Evolutionary conservation across 192 early-diverging fungal genomes (phyloP), one percentile per base, ranked within the genome.

Genomic region (Tieghemiomyces parasiticus): DNA sequence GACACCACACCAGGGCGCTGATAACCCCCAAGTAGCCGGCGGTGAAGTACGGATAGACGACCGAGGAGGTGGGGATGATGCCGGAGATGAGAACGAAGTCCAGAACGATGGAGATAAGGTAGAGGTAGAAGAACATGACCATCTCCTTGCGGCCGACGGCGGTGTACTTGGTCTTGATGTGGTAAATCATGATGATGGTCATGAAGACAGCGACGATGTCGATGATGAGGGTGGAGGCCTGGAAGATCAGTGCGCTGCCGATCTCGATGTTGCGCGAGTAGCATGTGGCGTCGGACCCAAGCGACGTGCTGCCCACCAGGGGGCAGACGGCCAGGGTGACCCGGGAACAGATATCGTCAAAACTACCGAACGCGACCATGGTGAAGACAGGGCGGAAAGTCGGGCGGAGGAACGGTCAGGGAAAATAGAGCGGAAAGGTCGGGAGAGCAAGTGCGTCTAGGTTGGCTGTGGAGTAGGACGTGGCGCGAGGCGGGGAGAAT

Each of bases 81-180:
- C 92, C 91, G 45, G 90, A 87, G 54, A 94, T 81, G 54, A 91
- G 80, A 22, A 97, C 65, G 71, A 99, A 83, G 69, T 99, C 95
- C 50, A 96, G 66, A 47, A 93, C 69, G 42, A 80, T 85, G 61
- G 84, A 81, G 33, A 88, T 54, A 67, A 89, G 85, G 74, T 97
- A 99, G 54, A 95, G 71, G 69, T 97, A 99, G 71, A 97, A 99
- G 71, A 97, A 93, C 85, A 96, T 84, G 58, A 95, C 88, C 69
- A 97, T 96, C 75, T 97, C 96, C 75, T 93, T 93, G 60, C 95
- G 92, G 48, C 93, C 95, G n/a, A 99, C 92, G 35, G 95, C 95
- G 28, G 95, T 99, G 74, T 95, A 97, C 76, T 99, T 99, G 46
- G 86, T 88, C 60, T 86, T 86, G 69, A 99, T 90, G 71, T 99